These are phyloP conservation scores for Arthrobotrys conoides DNA, from an alignment of 2,329 filamentous ascomycete genomes.

Conservation along the genomic window DNA sequence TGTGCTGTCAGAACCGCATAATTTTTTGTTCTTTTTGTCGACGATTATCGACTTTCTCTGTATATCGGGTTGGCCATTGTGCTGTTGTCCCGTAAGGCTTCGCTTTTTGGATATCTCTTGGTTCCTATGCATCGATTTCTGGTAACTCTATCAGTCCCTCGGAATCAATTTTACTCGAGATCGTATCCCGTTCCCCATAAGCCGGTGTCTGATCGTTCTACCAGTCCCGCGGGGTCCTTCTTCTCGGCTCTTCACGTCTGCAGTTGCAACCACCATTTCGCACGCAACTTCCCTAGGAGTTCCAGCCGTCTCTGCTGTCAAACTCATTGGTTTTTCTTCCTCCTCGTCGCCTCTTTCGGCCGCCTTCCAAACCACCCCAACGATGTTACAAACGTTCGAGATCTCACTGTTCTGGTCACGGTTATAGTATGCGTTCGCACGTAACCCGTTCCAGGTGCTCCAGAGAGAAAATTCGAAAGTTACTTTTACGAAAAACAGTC, in stretches of 20 bases:
- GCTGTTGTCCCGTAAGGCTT: neutral
- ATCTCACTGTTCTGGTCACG: neutral
- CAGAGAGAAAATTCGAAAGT: neutral
- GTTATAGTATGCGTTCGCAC: slow-evolving; percentile 1
- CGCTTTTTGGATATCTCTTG: neutral
- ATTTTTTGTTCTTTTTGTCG: too few relatives aligned
- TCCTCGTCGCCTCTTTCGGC: neutral
- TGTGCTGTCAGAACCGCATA: neutral
- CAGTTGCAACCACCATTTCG: neutral
- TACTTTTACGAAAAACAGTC: neutral
- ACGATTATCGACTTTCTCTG: too few relatives aligned
- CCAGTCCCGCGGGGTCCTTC: too few relatives aligned
- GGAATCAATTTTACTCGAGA: neutral
- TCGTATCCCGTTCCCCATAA: neutral
- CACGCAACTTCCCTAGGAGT: neutral
- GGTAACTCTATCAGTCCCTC: neutral
- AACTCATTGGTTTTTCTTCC: neutral
- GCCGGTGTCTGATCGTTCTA: neutral
- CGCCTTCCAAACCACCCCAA: neutral
- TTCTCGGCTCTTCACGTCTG: neutral
- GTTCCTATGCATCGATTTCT: neutral
- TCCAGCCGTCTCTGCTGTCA: neutral
- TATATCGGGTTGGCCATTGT: too few relatives aligned
- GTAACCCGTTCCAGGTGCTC: neutral
- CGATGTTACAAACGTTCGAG: neutral